Percentiles rank a stretch among this genome's conserved stretches.
These are phyloP conservation scores for Lentinula guzmanii DNA, from an alignment of 768 basidiomycete species.

Conservation along the genomic window DNA sequence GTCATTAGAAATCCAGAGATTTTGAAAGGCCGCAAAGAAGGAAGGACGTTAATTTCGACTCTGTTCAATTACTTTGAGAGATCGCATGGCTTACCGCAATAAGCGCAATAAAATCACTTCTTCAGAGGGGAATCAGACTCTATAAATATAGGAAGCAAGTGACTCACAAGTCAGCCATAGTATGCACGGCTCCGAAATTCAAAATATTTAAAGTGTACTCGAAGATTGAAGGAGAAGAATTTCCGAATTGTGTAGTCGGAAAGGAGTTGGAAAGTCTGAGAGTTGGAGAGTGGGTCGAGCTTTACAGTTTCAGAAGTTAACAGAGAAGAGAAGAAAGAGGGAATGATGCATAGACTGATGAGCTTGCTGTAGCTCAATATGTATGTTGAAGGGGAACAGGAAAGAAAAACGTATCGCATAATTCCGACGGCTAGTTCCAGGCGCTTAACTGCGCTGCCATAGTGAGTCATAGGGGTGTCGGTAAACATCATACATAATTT, in stretches of 20 bases:
- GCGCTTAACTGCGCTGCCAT: too few species aligned
- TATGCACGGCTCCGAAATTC: not conserved
- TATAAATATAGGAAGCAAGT: not conserved
- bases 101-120: constrained; percentile 39
- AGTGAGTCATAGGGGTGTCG: too few species aligned
- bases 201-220: not conserved
- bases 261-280: not conserved
- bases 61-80: not conserved
- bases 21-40: too few species aligned
- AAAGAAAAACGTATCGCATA: too few species aligned
- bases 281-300: not conserved
- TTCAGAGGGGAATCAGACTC: constrained; percentile 8
- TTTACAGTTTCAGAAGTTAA: not conserved
- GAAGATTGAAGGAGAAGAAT: not conserved
- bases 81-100: constrained; percentile 23
- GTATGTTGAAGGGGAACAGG: too few species aligned
- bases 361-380: too few species aligned
- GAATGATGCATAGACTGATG: too few species aligned
- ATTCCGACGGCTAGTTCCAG: too few species aligned
- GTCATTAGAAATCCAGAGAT: too few species aligned
- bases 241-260: not conserved
- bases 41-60: too few species aligned
- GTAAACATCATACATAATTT: too few species aligned
- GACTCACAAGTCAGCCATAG: not conserved
- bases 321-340: not conserved